These are phyloP conservation scores for Phylloboletellus chloephorus DNA, from an alignment of 1,284 basidiomycete genomes.

Conservation along the genomic window DNA sequence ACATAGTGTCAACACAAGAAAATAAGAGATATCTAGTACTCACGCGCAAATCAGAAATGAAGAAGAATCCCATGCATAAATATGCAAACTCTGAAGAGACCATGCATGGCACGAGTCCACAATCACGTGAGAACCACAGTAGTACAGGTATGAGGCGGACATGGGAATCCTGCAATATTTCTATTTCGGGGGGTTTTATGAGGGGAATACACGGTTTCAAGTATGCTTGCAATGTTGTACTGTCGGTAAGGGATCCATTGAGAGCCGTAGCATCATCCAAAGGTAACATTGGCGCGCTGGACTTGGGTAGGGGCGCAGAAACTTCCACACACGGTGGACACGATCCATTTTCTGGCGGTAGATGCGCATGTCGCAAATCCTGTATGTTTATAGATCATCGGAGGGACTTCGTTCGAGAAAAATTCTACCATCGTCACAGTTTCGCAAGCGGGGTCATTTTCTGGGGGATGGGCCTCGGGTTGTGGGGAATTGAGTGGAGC, in stretches of 20 bases:
- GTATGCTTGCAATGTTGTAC: not conserved
- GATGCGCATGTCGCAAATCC: conserved; percentile 4
- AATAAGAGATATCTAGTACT: conserved; percentile 9
- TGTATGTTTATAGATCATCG: conserved; percentile 16
- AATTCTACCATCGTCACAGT: conserved; percentile 15
- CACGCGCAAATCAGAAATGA: conserved; percentile 26
- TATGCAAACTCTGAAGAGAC: conserved; percentile 25
- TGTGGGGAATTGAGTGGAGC: not conserved
- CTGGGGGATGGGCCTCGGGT: not conserved
- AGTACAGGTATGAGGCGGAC: conserved; percentile 20
- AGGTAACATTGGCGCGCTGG: not conserved
- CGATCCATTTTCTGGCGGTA: not conserved
- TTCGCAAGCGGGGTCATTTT: not conserved
- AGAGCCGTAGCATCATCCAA: not conserved
- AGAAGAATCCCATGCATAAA: conserved; percentile 29
- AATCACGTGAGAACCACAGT: conserved; percentile 24
- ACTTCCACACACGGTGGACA: not conserved
- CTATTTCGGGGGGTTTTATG: conserved; percentile 24
- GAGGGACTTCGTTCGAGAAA: conserved; percentile 7
- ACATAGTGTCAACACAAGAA: conserved; percentile 7
- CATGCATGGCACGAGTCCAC: conserved; percentile 13
- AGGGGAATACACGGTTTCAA: conserved; percentile 13
- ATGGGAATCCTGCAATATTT: conserved; percentile 19
- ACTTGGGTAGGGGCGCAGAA: not conserved
- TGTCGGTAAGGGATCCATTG: not conserved